These are phyloP conservation scores for Carex cristatella DNA, from an alignment of 176 grass and related monocot genomes.

Conservation along the genomic window DNA sequence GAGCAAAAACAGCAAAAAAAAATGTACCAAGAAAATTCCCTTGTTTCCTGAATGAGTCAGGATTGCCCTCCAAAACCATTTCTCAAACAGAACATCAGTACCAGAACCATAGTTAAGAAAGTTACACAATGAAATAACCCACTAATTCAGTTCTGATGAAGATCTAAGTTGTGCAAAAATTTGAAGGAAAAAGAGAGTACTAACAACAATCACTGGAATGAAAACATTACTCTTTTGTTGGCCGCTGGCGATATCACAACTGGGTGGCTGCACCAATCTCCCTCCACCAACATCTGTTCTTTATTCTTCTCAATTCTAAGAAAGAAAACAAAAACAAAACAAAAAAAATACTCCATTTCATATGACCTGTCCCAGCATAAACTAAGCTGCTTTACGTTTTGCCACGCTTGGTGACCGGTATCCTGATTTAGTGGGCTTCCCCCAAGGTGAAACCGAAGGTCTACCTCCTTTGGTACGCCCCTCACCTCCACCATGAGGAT, in stretches of 20 bases:
- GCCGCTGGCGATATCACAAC: neutral
- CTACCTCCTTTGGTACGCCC: conserved; percentile 24
- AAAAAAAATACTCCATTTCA: neutral
- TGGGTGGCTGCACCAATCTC: neutral
- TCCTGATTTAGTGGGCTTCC: conserved; percentile 23
- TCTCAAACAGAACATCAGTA: neutral
- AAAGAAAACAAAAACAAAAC: neutral
- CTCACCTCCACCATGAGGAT: conserved; percentile 34
- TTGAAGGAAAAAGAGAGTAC: neutral
- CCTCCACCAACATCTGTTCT: neutral
- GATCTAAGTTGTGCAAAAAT: neutral
- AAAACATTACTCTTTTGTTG: neutral
- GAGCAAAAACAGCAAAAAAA: neutral
- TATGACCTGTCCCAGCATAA: conserved; percentile 16
- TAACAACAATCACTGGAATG: neutral
- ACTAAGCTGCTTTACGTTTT: conserved; percentile 27
- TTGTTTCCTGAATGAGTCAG: neutral
- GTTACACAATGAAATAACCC: neutral
- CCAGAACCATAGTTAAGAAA: neutral
- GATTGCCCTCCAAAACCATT: neutral
- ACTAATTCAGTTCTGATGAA: neutral
- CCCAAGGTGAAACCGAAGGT: conserved; percentile 26
- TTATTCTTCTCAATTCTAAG: conserved; percentile 13
- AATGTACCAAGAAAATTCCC: neutral
- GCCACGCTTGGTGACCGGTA: conserved; percentile 1